Base-by-base conservation (phyloP, 1,284 basidiomycete species). In the Kwoniella shivajii region DNA sequence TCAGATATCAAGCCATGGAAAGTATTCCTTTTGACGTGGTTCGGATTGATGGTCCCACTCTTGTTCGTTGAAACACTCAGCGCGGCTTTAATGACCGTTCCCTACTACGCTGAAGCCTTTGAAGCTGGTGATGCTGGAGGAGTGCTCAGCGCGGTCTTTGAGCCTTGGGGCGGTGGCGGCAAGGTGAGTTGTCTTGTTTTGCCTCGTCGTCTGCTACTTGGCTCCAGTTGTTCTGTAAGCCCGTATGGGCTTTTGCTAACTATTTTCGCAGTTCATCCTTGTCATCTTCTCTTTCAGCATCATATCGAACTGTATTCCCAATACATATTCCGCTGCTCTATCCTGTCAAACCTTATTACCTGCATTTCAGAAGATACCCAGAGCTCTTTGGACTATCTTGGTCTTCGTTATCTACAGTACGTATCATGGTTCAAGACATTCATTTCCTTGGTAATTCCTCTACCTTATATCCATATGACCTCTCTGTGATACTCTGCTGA, bases 231-330 rank as follows among this genome's bases (percentile, higher is more conserved):
- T 20, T 27, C 22, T 41, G 38, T 59, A n/a, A n/a, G n/a, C n/a
- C n/a, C 20, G 3, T 1, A 33, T 34, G 27, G 2, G 4, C 20
- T 11, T 11, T 6, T 36, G 45, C 45, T 47, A 20, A 47, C 9
- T 31, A n/a, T 11, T 5, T 14, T 18, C 27, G 11, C 49, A 64
- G 61, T 85, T 88, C 63, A 73, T 87, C 26, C 76, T 86, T 4
- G 83, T 85, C 38, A 57, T 87, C 11, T 75, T 88, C 29, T 77
- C 84, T 0, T 77, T 88, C 41, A 84, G 82, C 10, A 82, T 82
- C 59, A 83, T 84, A 38, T 82, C 82, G 13, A 85, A 84, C 71
- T 83, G 84, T 62, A 84, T 84, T 56, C 82, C 84, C 26, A 85
- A 84, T 68, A 85, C 84, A 11, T 85, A 85, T 64, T 84, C 83